These are phyloP conservation scores for Purshia tridentata DNA, from an alignment of 306 rosid species.

Conservation along the genomic window DNA sequence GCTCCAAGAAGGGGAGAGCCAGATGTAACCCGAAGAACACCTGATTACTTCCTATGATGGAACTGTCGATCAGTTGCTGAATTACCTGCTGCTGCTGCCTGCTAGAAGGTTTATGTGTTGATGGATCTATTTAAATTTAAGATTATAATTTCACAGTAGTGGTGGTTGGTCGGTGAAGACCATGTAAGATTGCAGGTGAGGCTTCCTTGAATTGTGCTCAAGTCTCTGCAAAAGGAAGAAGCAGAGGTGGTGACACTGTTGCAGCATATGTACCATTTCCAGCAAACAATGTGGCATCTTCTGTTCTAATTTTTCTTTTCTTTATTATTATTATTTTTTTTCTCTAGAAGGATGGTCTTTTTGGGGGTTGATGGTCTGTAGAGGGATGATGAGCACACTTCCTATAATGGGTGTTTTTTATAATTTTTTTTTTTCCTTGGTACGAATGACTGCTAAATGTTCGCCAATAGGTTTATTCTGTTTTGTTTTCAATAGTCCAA, in stretches of 20 bases:
- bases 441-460: constrained; percentile 17
- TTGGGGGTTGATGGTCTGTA: constrained; percentile 51
- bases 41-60: constrained; percentile 82
- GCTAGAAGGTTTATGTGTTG: constrained; percentile 38
- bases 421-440: constrained; percentile 22
- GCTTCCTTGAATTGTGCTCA: constrained; percentile 33
- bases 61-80: constrained; percentile 34
- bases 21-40: constrained; percentile 91
- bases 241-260: constrained; percentile 41
- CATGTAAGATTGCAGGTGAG: constrained; percentile 36
- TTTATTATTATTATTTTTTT: constrained; percentile 20
- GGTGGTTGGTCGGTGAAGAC: constrained; percentile 25
- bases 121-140: constrained; percentile 25
- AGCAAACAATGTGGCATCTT: constrained; percentile 46
- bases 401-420: constrained; percentile 41
- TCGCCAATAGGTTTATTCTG: constrained; percentile 1
- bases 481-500: not conserved
- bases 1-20: constrained; percentile 99
- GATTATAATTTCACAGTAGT: constrained; percentile 16
- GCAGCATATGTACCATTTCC: constrained; percentile 46
- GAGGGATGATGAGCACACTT: constrained; percentile 45
- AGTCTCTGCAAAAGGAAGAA: constrained; percentile 41
- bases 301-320: constrained; percentile 35
- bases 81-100: constrained; percentile 31
- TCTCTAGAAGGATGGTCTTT: constrained; percentile 44